Percentiles rank a stretch among this genome's conserved stretches.
These are phyloP conservation scores for Krasilnikovozyma curviuscula DNA, from an alignment of 768 basidiomycete species.

Conservation along the genomic window DNA sequence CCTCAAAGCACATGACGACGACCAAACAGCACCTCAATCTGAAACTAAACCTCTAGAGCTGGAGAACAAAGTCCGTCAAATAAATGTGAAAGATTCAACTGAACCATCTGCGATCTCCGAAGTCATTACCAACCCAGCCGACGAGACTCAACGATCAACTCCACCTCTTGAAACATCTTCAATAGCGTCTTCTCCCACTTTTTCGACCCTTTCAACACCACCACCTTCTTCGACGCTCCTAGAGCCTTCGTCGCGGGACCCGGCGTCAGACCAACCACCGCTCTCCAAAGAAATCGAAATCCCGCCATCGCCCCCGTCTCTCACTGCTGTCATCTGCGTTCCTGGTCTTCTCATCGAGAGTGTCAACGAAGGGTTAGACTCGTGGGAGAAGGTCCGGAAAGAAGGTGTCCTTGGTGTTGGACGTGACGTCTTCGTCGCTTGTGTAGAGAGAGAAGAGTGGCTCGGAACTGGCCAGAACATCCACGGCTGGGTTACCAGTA, in stretches of 20 bases:
- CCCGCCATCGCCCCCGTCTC: background rate
- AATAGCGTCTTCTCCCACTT: too few species aligned
- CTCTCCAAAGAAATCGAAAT: background rate
- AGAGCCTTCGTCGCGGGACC: background rate
- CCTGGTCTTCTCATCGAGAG: constrained; percentile 30
- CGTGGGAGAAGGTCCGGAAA: constrained; percentile 18
- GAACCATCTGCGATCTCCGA: too few species aligned
- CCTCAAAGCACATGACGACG: too few species aligned
- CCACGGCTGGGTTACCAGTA: constrained; percentile 20
- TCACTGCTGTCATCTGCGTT: constrained; percentile 27
- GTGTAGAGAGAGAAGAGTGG: constrained; percentile 18
- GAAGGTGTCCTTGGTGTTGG: too few species aligned
- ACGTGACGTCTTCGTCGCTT: constrained; percentile 8
- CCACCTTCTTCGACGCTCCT: too few species aligned
- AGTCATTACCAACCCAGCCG: too few species aligned
- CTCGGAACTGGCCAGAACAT: constrained; percentile 21
- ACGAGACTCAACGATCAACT: too few species aligned
- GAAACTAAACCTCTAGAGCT: background rate
- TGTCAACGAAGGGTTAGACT: constrained; percentile 25
- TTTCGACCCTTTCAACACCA: too few species aligned
- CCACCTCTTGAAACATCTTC: too few species aligned
- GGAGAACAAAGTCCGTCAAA: too few species aligned
- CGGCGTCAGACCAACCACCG: background rate
- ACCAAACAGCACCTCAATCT: too few species aligned
- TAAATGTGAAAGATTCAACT: too few species aligned